Base-by-base conservation (phyloP, 139 green algal genomes). In the Chlamydomonas sphaeroides region DNA sequence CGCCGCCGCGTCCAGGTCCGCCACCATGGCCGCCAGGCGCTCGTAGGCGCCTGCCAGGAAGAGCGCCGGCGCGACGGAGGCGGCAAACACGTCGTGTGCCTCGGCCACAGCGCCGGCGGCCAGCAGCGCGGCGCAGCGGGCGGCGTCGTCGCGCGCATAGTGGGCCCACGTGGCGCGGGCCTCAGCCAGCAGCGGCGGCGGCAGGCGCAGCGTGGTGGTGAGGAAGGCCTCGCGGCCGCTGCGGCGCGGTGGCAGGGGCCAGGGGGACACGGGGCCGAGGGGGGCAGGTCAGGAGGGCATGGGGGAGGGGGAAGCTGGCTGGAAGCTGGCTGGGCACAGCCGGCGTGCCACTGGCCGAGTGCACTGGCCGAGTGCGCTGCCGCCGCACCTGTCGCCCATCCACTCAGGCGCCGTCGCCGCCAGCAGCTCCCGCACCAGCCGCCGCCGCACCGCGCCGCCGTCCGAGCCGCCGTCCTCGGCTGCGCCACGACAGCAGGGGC, bases 391-490 rank as follows among this genome's bases (percentile, higher is more conserved):
- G 70, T 91, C 74, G 0, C 42, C 63, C 4, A 53, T 76, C 93
- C 90, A 94, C 45, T 90, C 85, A 23, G 87, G 80, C 1, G 84
- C 88, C 30, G 91, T 87, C 4, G 71, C 48, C 41, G 49, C 49
- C 74, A 95, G 85, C 73, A 95, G 85, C 79, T 89, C 77, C 3
- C 67, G 79, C 25, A 93, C 80, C 42, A 89, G 68, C 36, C 75
- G 66, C 62, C 23, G 23, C 57, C 71, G 88, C 59, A 71, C 67
- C 20, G n/a, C 41, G 48, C 73, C 57, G 57, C 65, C 30, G 56
- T 48, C 17, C 33, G 11, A 5, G 33, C 38, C 36, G 67, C 59
- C 59, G 28, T 5, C 15, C 21, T 17, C 10, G 62, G n/a, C 62
- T 15, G 8, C 11, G 45, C 45, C 45, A 14, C 11, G 45, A 10